Evolutionary conservation across 1,284 basidiomycete species (phyloP), one percentile per base, ranked within the genome.

Genomic region (Pseudomicrostroma phylloplanum): DNA sequence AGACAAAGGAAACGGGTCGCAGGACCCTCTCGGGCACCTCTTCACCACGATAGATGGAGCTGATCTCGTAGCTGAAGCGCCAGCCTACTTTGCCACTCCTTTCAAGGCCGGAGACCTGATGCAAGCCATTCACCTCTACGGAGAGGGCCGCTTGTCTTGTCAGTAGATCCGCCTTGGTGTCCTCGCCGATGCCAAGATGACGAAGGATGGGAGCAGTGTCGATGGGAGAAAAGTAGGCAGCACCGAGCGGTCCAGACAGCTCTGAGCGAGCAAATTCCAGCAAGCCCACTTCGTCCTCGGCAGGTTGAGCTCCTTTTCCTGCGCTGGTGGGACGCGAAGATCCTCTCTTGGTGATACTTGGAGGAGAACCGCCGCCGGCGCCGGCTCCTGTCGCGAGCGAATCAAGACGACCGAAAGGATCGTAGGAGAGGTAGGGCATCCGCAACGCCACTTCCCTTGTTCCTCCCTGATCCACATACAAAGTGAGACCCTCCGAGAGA

Each of bases 401-500:
- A 41, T 74, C 73, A 2, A 68, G 65, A 43, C 63, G 51, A 26
- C 71, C 71, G 23, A 74, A 74, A 1, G 73, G 73, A 51, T 74
- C 73, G 62, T 74, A 74, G 43, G 54, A 60, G 30, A 73, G 67
- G 42, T 74, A 74, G 36, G 56, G 59, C 64, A 74, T 61, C 40
- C 61, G 65, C 60, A 72, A 56, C 40, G 59, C 67, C 19, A 57
- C 43, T 1, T 46, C 49, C 6, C 68, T 59, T 15, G 64, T 58
- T 13, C 61, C 58, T n/a, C 71, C 71, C 26, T 67, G 64, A 19
- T 71, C 71, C 43, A 74, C 58, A 55, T 73, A 72, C 30, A 74
- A 63, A 15, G 65, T 73, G 36, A 74, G 40, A 12, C 73, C 73
- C 12, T 68, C 61, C 12, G 66, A 39, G 21, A 74, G 65, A 49